A percentile compares a stretch with the other conserved stretches of the same genome.
phyloP scores from a whole-genome alignment of 352 stramenopile species.

The Globisporangium irregulare region DNA sequence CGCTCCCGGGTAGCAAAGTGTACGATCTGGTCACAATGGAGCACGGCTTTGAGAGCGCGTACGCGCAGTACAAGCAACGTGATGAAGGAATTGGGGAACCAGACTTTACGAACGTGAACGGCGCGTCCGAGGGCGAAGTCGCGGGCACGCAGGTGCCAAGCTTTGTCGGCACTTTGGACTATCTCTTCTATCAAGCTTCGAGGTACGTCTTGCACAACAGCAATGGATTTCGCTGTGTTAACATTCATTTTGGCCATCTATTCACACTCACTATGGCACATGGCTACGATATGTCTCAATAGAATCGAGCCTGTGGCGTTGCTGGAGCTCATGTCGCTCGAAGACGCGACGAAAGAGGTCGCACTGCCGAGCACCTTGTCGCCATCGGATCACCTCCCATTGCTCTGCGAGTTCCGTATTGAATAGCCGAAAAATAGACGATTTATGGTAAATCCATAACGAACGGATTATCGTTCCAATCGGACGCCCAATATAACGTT shows the following conservation, averaged over 20 bases:
- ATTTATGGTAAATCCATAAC: background rate
- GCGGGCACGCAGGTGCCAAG: slow-evolving; percentile 37
- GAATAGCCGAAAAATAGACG: background rate
- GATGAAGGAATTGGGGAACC: slow-evolving; percentile 28
- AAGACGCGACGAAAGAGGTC: slow-evolving; percentile 55
- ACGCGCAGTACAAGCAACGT: slow-evolving; percentile 36
- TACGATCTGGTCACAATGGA: slow-evolving; percentile 52
- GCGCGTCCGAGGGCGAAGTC: slow-evolving; percentile 19
- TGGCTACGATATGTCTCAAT: background rate
- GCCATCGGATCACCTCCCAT: slow-evolving; percentile 72
- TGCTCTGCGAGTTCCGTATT: slow-evolving; percentile 60
- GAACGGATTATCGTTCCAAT: background rate
- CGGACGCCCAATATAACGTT: background rate
- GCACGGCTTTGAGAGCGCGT: slow-evolving; percentile 52
- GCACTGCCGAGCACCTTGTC: slow-evolving; percentile 64
- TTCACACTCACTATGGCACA: background rate
- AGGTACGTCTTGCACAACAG: slow-evolving; percentile 25
- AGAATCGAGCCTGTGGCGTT: slow-evolving; percentile 47
- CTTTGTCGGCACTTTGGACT: slow-evolving; percentile 80
- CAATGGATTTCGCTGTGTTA: background rate
- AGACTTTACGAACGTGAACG: slow-evolving; percentile 78
- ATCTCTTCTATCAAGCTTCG: slow-evolving; percentile 70
- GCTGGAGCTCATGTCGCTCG: slow-evolving; percentile 69
- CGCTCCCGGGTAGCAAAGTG: slow-evolving; percentile 69
- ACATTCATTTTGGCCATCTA: background rate